phyloP scores from a whole-genome alignment of 1,284 basidiomycete genomes.

The Sutorius eximius region DNA sequence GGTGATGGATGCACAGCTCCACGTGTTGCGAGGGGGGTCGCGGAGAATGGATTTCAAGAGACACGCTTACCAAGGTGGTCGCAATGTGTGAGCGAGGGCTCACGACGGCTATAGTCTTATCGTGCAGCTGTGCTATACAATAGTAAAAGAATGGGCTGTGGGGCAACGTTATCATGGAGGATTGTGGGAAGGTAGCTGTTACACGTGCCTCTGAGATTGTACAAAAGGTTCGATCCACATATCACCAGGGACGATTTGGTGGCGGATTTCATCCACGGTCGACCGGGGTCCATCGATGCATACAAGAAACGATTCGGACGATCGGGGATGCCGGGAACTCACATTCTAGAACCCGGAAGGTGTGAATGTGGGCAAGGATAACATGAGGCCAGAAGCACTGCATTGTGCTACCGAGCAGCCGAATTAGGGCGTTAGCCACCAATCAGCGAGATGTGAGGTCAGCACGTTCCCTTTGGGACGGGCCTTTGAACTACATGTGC shows the following conservation, averaged over 20 bases:
- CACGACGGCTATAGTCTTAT: not conserved
- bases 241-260: slow-evolving; percentile 1
- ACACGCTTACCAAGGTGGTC: slow-evolving; percentile 3
- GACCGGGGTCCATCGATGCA: slow-evolving; percentile 25
- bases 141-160: not conserved
- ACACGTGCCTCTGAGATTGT: slow-evolving; percentile 1
- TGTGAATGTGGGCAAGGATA: slow-evolving; percentile 28
- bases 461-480: slow-evolving; percentile 18
- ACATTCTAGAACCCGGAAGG: slow-evolving; percentile 29
- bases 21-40: slow-evolving; percentile 17
- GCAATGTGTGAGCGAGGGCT: not conserved
- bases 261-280: slow-evolving; percentile 1
- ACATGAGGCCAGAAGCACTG: slow-evolving; percentile 33
- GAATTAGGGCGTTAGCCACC: slow-evolving; percentile 18
- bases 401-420: slow-evolving; percentile 18
- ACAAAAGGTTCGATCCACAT: not conserved
- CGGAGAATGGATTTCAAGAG: not conserved
- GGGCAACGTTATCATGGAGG: not conserved
- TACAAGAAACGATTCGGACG: slow-evolving; percentile 18
- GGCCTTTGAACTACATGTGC: slow-evolving; percentile 4
- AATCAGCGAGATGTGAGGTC: slow-evolving; percentile 18
- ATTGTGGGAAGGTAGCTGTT: not conserved
- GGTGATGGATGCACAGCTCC: slow-evolving; percentile 14
- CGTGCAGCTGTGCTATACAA: not conserved
- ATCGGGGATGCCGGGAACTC: slow-evolving; percentile 21